phyloP scores from a whole-genome alignment of 495 filamentous ascomycete genomes.

The Neurospora sp. region DNA sequence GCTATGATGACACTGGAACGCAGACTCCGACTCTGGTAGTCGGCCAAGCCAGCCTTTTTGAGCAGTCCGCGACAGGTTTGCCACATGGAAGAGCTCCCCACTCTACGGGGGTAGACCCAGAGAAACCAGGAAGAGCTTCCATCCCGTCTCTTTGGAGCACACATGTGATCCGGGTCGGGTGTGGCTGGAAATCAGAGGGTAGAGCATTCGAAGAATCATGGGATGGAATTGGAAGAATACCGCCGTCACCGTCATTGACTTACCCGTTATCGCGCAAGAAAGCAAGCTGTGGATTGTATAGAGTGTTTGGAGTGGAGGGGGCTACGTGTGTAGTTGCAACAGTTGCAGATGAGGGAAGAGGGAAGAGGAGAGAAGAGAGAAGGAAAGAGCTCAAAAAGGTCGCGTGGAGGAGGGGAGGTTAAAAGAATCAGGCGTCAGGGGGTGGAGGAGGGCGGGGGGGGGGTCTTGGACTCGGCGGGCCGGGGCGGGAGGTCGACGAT shows the following conservation, averaged over 20 bases:
- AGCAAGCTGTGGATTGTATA: neutral
- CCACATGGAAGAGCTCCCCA: neutral
- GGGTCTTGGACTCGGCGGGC: neutral
- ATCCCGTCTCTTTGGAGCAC: neutral
- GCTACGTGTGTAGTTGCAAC: neutral
- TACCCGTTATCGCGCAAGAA: neutral
- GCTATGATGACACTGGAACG: neutral
- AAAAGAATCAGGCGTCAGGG: neutral
- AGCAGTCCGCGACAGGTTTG: neutral
- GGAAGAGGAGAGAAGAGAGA: neutral
- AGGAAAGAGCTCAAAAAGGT: neutral
- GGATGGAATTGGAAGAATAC: neutral
- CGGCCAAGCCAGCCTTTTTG: neutral
- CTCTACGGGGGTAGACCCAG: neutral
- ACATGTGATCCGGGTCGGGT: neutral
- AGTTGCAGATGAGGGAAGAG: neutral
- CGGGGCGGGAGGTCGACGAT: neutral
- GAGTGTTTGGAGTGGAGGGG: neutral
- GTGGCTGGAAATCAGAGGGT: neutral
- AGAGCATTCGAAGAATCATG: neutral
- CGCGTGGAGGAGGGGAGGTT: neutral
- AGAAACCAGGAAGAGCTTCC: neutral
- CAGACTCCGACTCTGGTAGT: neutral
- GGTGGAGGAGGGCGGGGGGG: neutral
- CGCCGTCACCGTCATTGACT: neutral